A percentile compares a stretch with the other conserved stretches of the same genome.
Conservation (phyloP, 1,139 yeast genomes). For the Cylindricascospora bacillispora region DNA sequence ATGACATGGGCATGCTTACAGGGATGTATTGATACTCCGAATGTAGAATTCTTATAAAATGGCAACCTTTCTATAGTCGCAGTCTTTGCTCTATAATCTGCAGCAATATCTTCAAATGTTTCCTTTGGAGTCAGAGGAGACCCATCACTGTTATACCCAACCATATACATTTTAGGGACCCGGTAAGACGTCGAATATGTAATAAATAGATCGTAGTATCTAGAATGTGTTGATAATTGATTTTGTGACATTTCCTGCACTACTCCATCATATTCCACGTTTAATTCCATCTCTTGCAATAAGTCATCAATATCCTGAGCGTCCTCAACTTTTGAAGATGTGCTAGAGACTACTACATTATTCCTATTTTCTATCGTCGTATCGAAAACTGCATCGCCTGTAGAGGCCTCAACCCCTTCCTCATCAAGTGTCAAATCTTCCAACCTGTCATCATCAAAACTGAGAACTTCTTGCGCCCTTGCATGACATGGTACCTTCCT, state of each 20-base stretch:
- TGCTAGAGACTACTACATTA: conserved; percentile 4
- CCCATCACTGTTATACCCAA: conserved; percentile 78
- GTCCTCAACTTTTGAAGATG: no score
- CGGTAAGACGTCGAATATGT: conserved; percentile 90
- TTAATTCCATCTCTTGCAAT: conserved; percentile 29
- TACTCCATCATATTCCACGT: conserved; percentile 33
- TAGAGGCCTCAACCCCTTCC: conserved; percentile 20
- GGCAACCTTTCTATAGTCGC: conserved; percentile 94
- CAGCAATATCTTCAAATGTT: conserved; percentile 89
- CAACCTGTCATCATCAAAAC: conserved; percentile 28
- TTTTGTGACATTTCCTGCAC: conserved; percentile 22
- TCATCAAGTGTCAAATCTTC: conserved; percentile 31
- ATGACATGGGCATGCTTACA: conserved; percentile 92
- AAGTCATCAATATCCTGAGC: conserved; percentile 31
- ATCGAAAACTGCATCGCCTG: no score
- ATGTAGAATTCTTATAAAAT: conserved; percentile 52
- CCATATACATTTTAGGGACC: conserved; percentile 87
- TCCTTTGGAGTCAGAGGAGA: conserved; percentile 74
- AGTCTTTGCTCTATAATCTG: conserved; percentile 88
- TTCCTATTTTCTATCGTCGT: conserved; percentile 8
- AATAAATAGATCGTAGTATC: conserved; percentile 80
- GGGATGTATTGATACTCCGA: conserved; percentile 89
- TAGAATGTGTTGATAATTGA: conserved; percentile 4
- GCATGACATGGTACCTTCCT: conserved; percentile 78
- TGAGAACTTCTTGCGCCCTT: conserved; percentile 54